Conservation (phyloP, 208 protist genomes). For the Herpetomonas samuelpessoai region DNA sequence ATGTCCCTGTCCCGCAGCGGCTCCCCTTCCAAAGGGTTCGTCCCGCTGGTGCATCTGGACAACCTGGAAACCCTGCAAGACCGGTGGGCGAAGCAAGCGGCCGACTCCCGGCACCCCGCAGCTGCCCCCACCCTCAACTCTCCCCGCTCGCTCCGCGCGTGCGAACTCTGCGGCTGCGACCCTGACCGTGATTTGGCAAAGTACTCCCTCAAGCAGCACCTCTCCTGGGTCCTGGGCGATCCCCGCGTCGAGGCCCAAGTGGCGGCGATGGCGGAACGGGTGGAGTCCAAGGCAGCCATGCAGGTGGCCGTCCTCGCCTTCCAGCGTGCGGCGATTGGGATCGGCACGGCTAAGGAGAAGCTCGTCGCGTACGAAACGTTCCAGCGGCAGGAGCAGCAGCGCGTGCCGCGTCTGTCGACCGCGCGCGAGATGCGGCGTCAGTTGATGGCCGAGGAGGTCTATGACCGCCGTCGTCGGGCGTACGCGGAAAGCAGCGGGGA, state of each 20-base stretch:
- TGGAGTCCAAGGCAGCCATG: slow-evolving; percentile 14
- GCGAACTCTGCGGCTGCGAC: slow-evolving; percentile 22
- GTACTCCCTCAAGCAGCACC: slow-evolving; percentile 50
- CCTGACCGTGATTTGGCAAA: slow-evolving; percentile 28
- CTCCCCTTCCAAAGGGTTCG: not conserved
- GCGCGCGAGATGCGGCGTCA: slow-evolving; percentile 34
- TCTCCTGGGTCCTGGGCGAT: slow-evolving; percentile 34
- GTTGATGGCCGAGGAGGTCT: slow-evolving; percentile 22
- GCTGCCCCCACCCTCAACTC: slow-evolving; percentile 53
- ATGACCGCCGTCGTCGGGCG: slow-evolving; percentile 5
- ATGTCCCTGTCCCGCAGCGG: not conserved
- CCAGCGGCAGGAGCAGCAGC: slow-evolving; percentile 36
- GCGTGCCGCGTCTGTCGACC: slow-evolving; percentile 20
- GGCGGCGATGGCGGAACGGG: slow-evolving; percentile 8
- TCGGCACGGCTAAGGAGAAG: slow-evolving; percentile 69
- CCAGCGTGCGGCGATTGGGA: slow-evolving; percentile 28
- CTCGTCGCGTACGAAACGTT: slow-evolving; percentile 42
- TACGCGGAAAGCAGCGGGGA: not conserved
- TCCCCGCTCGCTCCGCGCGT: slow-evolving; percentile 54
- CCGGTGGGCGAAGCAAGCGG: slow-evolving; percentile 38
- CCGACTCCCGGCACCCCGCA: slow-evolving; percentile 21
- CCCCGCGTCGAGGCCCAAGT: slow-evolving; percentile 13
- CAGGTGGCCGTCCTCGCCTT: slow-evolving; percentile 48
- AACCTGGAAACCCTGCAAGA: slow-evolving; percentile 61
- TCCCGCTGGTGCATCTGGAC: slow-evolving; percentile 23